Evolutionary conservation across 129 eudicot genomes (phyloP).

Genomic region (Oenanthe sinensis): DNA sequence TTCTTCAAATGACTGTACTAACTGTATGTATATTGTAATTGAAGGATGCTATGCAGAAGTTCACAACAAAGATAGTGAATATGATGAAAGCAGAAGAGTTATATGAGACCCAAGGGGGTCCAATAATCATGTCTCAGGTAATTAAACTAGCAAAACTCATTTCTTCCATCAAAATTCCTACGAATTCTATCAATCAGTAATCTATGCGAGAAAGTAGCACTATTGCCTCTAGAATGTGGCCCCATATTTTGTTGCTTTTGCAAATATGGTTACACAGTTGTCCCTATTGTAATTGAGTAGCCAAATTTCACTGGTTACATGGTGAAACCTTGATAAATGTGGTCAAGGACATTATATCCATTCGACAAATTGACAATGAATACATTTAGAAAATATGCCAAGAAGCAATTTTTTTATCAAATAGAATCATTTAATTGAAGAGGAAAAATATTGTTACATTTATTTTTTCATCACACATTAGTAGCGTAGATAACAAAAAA

Average conservation of each 20-base stretch:
- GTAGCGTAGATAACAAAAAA: not conserved
- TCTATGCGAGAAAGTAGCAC: not conserved
- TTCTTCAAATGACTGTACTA: not conserved
- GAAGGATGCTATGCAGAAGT: constrained; percentile 90
- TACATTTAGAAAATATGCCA: not conserved
- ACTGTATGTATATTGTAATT: not conserved
- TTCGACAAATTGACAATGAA: not conserved
- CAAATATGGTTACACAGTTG: not conserved
- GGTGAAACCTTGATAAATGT: not conserved
- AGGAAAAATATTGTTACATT: not conserved
- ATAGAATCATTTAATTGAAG: not conserved
- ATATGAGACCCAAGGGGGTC: constrained; percentile 93
- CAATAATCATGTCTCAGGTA: constrained; percentile 97
- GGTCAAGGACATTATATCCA: not conserved
- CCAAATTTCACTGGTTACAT: not conserved
- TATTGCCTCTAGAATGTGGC: not conserved
- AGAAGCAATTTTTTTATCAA: not conserved
- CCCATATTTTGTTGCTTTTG: not conserved
- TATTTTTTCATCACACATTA: not conserved
- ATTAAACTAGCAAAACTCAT: constrained; percentile 12
- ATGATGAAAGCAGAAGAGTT: constrained; percentile 90
- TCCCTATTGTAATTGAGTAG: not conserved
- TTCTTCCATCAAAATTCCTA: not conserved
- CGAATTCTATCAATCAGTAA: not conserved
- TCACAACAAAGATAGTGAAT: constrained; percentile 89